phyloP scores from a whole-genome alignment of 768 basidiomycete genomes.

The Peribolospora baueri region DNA sequence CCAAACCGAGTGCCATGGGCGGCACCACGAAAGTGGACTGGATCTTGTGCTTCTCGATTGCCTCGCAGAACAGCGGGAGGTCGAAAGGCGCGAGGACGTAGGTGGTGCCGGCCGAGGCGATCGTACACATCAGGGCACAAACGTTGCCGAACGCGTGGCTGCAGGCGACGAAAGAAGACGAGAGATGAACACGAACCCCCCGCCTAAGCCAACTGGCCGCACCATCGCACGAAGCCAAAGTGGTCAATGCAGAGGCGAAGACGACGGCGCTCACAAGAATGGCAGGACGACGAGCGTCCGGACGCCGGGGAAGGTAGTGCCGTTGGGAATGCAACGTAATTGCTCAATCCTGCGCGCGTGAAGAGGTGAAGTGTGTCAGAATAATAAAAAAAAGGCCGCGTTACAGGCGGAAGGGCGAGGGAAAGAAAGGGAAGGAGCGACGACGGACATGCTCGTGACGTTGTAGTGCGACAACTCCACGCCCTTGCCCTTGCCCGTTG shows the following conservation, averaged over 20 bases:
- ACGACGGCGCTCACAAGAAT: conserved; percentile 12
- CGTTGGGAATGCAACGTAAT: conserved; percentile 18
- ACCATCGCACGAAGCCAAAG: no score
- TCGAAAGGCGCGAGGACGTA: conserved; percentile 30
- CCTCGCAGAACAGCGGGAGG: conserved; percentile 37
- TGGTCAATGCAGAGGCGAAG: no score
- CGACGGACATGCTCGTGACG: conserved; percentile 15
- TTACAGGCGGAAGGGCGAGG: no score
- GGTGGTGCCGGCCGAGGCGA: not conserved
- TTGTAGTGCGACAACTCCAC: conserved; percentile 21
- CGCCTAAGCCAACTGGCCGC: no score
- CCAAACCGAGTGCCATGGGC: conserved; percentile 54
- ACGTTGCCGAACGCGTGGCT: not conserved
- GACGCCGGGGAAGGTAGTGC: conserved; percentile 24
- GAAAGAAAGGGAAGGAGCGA: conserved; percentile 11
- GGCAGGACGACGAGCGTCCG: conserved; percentile 35
- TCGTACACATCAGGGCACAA: conserved; percentile 1
- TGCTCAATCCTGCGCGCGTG: no score
- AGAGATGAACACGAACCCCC: no score
- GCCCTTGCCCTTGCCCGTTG: conserved; percentile 53
- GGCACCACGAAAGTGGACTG: conserved; percentile 37
- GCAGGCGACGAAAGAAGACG: not conserved
- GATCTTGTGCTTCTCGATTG: conserved; percentile 40
- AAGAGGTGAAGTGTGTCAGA: no score
- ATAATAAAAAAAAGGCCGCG: no score